These are phyloP conservation scores for Erucastrum elatum DNA, from an alignment of 345 rosid species.

Conservation along the genomic window DNA sequence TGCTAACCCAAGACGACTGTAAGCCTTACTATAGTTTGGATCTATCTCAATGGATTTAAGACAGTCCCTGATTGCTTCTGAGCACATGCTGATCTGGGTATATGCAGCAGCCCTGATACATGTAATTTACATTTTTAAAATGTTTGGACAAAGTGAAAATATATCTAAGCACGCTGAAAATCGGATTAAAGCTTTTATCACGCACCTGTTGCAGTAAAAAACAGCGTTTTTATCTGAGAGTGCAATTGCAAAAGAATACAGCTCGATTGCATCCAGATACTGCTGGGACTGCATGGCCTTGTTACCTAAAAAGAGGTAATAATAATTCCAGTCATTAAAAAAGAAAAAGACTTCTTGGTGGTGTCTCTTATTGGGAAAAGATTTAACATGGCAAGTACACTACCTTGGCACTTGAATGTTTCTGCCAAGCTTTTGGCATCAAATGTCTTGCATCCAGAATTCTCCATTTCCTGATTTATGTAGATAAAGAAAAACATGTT, in stretches of 20 bases:
- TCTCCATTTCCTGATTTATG: constrained; percentile 73
- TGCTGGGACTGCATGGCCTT: constrained; percentile 69
- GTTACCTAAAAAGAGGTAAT: constrained; percentile 67
- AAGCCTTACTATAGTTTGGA: constrained; percentile 82
- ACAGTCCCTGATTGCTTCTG: constrained; percentile 76
- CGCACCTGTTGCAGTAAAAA: constrained; percentile 86
- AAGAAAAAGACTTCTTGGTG: neutral
- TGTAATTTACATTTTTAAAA: neutral
- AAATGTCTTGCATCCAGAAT: constrained; percentile 54
- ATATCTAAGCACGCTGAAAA: neutral
- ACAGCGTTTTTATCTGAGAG: constrained; percentile 68
- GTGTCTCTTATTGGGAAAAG: neutral
- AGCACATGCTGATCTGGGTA: constrained; percentile 62
- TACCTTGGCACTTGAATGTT: constrained; percentile 77
- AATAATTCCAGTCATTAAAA: neutral
- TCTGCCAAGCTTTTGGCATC: constrained; percentile 62
- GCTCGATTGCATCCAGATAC: constrained; percentile 68
- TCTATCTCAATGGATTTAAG: constrained; percentile 74
- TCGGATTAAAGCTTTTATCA: constrained; percentile 6
- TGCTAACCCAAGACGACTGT: constrained; percentile 85
- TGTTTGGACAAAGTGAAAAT: constrained; percentile 2
- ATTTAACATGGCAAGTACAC: neutral
- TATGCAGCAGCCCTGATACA: constrained; percentile 81
- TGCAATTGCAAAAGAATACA: constrained; percentile 75
- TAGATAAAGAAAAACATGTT: constrained; percentile 11